Percentiles rank a stretch among this genome's conserved stretches.
phyloP scores from a whole-genome alignment of 352 stramenopile species.

The Synura sp. region DNA sequence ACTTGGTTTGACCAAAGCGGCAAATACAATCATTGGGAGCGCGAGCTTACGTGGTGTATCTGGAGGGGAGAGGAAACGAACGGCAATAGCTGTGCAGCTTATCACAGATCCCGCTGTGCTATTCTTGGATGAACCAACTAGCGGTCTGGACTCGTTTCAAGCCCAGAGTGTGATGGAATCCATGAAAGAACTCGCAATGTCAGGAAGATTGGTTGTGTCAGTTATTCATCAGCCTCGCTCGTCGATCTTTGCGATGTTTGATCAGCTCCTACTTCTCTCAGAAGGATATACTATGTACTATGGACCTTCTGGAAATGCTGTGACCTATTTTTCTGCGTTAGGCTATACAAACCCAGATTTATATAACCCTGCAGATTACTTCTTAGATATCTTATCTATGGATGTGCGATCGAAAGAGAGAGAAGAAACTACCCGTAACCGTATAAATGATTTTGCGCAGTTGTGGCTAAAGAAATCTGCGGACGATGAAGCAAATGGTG shows the following conservation, averaged over 20 bases:
- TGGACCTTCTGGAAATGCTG: neutral
- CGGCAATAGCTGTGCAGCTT: constrained; percentile 72
- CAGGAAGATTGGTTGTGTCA: neutral
- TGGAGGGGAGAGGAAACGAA: constrained; percentile 67
- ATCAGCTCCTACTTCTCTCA: neutral
- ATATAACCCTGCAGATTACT: constrained; percentile 16
- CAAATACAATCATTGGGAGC: constrained; percentile 44
- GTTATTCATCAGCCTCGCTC: constrained; percentile 28
- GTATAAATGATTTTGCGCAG: neutral
- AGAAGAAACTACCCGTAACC: neutral
- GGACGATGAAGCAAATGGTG: neutral
- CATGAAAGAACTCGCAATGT: neutral
- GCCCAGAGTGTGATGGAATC: neutral
- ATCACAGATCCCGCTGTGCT: constrained; percentile 67
- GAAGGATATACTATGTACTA: neutral
- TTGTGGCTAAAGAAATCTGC: neutral
- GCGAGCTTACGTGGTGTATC: constrained; percentile 60
- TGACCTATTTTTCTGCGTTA: neutral
- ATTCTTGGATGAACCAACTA: constrained; percentile 65
- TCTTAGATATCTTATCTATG: constrained; percentile 13
- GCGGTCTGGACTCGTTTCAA: constrained; percentile 49
- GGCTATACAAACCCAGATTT: neutral
- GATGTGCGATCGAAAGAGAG: neutral
- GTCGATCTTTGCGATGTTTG: constrained; percentile 18
- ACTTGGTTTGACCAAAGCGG: constrained; percentile 43